Evolutionary conservation across 2,329 filamentous ascomycete species (phyloP).

Genomic region (Aspergillus fructus): DNA sequence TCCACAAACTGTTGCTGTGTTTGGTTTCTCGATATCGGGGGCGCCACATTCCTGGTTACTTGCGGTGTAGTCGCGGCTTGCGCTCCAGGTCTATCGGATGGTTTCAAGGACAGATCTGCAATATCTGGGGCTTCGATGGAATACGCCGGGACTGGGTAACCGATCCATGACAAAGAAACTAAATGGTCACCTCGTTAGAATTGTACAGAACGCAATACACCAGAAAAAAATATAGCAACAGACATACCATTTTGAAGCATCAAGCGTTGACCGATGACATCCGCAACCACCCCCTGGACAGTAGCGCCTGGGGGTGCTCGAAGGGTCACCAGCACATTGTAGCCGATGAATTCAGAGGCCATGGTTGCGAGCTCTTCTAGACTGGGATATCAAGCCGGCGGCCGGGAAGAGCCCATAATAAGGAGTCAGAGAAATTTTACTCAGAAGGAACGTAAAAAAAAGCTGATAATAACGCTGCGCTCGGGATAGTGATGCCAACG

Average conservation of each 20-base stretch:
- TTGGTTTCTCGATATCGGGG: conserved; percentile 28
- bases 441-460: neutral
- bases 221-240: neutral
- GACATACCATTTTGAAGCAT: conserved; percentile 68
- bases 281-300: conserved; percentile 68
- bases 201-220: neutral
- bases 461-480: neutral
- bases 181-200: conserved; percentile 28
- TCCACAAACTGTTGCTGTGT: conserved; percentile 64
- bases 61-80: conserved; percentile 20
- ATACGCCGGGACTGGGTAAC: conserved; percentile 53
- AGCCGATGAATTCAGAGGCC: conserved; percentile 71
- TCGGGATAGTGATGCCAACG: conserved; percentile 15
- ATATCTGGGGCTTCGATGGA: conserved; percentile 59
- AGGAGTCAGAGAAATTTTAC: neutral
- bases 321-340: conserved; percentile 73
- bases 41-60: conserved; percentile 14
- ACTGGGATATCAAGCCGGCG: neutral
- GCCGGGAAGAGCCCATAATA: conserved; percentile 9
- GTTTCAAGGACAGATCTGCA: conserved; percentile 50
- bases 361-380: conserved; percentile 43
- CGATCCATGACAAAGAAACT: conserved; percentile 52
- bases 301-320: conserved; percentile 62
- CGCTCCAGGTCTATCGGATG: conserved; percentile 15
- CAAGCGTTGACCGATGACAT: conserved; percentile 68